Base-by-base conservation (phyloP, 352 stramenopile species). In the Globisporangium paddicum region DNA sequence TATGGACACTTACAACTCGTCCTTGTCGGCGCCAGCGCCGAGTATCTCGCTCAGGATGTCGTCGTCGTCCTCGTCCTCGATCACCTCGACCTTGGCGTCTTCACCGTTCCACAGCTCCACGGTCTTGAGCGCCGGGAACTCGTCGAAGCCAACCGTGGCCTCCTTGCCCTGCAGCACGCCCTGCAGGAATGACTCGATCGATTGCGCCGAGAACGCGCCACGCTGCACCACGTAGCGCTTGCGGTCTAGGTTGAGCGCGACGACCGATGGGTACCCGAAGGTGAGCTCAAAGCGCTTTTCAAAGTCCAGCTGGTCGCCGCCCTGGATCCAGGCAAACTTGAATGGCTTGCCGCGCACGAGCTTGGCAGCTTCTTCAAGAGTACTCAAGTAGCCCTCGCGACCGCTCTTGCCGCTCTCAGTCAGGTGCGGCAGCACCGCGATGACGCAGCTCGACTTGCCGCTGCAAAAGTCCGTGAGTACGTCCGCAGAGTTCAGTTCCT, bases 301-400 rank as follows among this genome's bases (percentile, higher is more conserved):
- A 35, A 97, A 83, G 14, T 64, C 77, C 10, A 71, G 66, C 64
- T 98, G 92, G 55, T 96, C 79, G 16, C 87, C 89, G 14, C 83
- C 92, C 57, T 97, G 85, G 41, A 95, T 83, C 93, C 93, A 98
- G 3, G 77, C 78, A 59, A 97, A 97, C 63, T 84, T 89, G 65
- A 97, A 95, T 26, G 89, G 90, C 71, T 96, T 96, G 55, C 84
- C 87, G 21, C 86, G 82, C 34, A 96, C 85, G 51, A 86, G 64
- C 71, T 96, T 96, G 5, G 89, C 90, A 0, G 80, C 82, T 18
- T 82, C 78, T 55, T 88, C 75, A 5, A 98, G 66, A 21, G 79
- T 92, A 9, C 62, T 68, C n/a, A 98, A 55, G 69, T 97, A 96
- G 9, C 61, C 72, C 19, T 97, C 83, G 54, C 93, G 86, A 2